Base-by-base conservation (phyloP, 345 rosid species). In the Lepidium didymum region DNA sequence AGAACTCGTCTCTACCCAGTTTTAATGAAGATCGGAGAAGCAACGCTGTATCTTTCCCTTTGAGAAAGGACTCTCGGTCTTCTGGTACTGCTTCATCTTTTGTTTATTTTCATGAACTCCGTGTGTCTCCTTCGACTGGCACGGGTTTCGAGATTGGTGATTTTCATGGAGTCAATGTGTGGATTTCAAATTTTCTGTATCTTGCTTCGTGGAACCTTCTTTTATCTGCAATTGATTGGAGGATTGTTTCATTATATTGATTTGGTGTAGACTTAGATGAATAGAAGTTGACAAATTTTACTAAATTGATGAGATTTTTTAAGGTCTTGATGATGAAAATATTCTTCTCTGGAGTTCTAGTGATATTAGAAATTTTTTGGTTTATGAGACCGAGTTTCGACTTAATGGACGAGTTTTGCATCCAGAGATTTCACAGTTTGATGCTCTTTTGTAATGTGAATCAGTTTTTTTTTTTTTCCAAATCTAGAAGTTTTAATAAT, bases 21-120 rank as follows among this genome's bases (percentile, higher is more conserved):
- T 84, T 82, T 81, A 70, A 55, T 68, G 89, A 82, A 43, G 79
- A 85, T 81, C 83, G 82, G 23, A 64, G 84, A 80, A 77, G 29
- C 58, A 56, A 75, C 40, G 62, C 73, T 40, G 62, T 81, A 16
- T 75, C 92, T 6, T 69, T 90, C 67, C 72, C 75, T 40, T 62
- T 70, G 67, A 89, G 83, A 80, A 85, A 81, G 61, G 46, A 79
- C 27, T 68, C 82, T 21, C 73, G 78, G 44, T 77, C 95, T 65
- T 77, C 91, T 79, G 86, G 62, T 73, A 63, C 51, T 67, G 34
- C 49, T 49, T 56, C 61, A 58, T 71, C 59, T 52, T 34, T 53
- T 37, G 4, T 40, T 52, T 18, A 10, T 7, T 38, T 38, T 37
- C 14, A 16, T 15, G 11, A 23, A 62, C 38, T 55, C 56, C 64